Base-by-base conservation (phyloP, 176 grass and related monocot species). In the Oryza glumipatula region DNA sequence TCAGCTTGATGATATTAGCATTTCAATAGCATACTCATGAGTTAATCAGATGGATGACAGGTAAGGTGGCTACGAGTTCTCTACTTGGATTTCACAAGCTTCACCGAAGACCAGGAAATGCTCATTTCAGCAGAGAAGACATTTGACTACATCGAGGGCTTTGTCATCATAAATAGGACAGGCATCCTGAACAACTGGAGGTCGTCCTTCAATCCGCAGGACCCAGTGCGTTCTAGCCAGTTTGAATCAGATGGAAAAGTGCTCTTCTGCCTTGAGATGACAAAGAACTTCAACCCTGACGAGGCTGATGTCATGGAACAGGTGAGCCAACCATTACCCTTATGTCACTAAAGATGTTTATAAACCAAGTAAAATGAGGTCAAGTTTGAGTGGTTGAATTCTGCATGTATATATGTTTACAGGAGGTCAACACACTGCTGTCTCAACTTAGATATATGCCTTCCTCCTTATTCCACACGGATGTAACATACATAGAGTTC, bases 71-170 rank as follows among this genome's bases (percentile, higher is more conserved):
- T 97, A 54, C 89, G 90, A 81, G 90, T 94, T 80, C 78, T 97
- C n/a, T 97, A 94, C 88, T 70, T 79, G 4, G 92, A 97, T 67
- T 97, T 97, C 82, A 22, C 75, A 21, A 93, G 33, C 72, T 97
- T 97, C 64, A 84, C 86, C 3, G 79, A 84, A 88, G 95, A 97
- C 83, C 92, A 94, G 83, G 95, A 97, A 85, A 94, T 93, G 88
- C 88, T 97, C 39, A 94, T 94, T 88, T 81, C 90, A 56, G 65
- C 76, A 82, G 76, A 83, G 79, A 90, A 84, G 52, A 91, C 88
- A 51, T 92, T 97, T 13, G 95, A 97, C 39, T 94, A 97, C 83
- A 88, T 97, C 8, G 95, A 97, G 73, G 95, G 95, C n/a, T 94
- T 97, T 23, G 90, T 94, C 28, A 91, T 86, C 77, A 93, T 94